phyloP scores from a whole-genome alignment of 345 rosid species.

The Camelina neglecta region DNA sequence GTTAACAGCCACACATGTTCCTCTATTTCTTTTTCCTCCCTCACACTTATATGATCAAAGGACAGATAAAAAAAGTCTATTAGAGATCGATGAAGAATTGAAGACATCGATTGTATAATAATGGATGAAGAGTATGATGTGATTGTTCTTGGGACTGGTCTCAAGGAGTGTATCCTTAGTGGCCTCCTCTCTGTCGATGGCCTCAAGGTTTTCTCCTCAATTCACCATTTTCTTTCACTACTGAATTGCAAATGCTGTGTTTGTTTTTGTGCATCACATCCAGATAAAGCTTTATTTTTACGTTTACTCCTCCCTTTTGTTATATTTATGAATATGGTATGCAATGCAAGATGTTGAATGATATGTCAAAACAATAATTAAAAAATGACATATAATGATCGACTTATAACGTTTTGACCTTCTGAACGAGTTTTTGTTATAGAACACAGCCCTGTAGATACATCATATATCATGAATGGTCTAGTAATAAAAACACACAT shows the following conservation, averaged over 20 bases:
- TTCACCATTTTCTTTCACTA: not conserved
- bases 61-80: not conserved
- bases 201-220: constrained; percentile 61
- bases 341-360: no score
- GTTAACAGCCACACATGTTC: constrained; percentile 41
- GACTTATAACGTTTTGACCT: no score
- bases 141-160: constrained; percentile 93
- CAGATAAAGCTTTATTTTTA: no score
- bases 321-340: no score
- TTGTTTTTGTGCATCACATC: not conserved
- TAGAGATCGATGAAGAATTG: constrained; percentile 6
- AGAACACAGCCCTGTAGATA: no score
- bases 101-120: constrained; percentile 29
- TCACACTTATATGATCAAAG: not conserved
- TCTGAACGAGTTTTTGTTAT: no score
- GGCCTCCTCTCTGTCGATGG: constrained; percentile 96
- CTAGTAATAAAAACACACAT: no score
- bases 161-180: constrained; percentile 94
- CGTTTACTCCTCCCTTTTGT: no score
- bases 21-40: constrained; percentile 37
- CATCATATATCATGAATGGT: no score
- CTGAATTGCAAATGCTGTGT: not conserved
- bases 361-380: no score
- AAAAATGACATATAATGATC: no score
- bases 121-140: constrained; percentile 98